Evolutionary conservation across 192 early-diverging fungal genomes (phyloP).

Genomic region (Phlyctochytrium bullatum): DNA sequence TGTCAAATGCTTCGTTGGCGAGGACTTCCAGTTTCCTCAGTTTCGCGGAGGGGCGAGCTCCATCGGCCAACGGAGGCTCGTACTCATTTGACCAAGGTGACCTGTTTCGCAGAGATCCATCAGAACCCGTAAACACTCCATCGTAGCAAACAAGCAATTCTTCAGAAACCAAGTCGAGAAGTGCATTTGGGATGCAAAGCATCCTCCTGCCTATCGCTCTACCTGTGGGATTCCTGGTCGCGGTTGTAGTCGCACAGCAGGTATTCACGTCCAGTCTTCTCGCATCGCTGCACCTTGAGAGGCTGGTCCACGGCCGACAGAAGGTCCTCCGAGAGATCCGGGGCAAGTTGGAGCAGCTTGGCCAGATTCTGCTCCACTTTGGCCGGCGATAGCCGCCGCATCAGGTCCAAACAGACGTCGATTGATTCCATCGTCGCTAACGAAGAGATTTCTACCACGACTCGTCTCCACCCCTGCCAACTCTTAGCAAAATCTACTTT

Average conservation of each 20-base stretch:
- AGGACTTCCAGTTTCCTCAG: constrained; percentile 85
- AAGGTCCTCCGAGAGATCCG: constrained; percentile 87
- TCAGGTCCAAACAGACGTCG: constrained; percentile 94
- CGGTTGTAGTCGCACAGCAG: constrained; percentile 94
- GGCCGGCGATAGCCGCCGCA: constrained; percentile 94
- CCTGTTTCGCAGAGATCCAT: constrained; percentile 28
- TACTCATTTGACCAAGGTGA: constrained; percentile 98
- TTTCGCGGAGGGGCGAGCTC: constrained; percentile 69
- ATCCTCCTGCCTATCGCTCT: constrained; percentile 15
- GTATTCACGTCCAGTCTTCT: constrained; percentile 73
- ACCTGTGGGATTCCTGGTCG: constrained; percentile 92
- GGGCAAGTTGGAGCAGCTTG: constrained; percentile 77
- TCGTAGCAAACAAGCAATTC: too few species aligned
- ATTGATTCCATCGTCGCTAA: constrained; percentile 37
- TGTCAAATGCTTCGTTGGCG: constrained; percentile 95
- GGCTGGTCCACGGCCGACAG: constrained; percentile 92
- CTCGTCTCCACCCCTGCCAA: too few species aligned
- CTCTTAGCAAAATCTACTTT: too few species aligned
- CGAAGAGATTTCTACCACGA: too few species aligned
- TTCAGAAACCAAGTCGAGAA: too few species aligned
- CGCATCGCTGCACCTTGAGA: constrained; percentile 71
- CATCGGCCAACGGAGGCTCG: constrained; percentile 76
- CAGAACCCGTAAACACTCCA: constrained; percentile 2
- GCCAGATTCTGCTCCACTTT: constrained; percentile 83
- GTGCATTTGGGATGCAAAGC: constrained; percentile 11